phyloP scores from a whole-genome alignment of 2,329 filamentous ascomycete genomes.

The Penicillium rolfsii region DNA sequence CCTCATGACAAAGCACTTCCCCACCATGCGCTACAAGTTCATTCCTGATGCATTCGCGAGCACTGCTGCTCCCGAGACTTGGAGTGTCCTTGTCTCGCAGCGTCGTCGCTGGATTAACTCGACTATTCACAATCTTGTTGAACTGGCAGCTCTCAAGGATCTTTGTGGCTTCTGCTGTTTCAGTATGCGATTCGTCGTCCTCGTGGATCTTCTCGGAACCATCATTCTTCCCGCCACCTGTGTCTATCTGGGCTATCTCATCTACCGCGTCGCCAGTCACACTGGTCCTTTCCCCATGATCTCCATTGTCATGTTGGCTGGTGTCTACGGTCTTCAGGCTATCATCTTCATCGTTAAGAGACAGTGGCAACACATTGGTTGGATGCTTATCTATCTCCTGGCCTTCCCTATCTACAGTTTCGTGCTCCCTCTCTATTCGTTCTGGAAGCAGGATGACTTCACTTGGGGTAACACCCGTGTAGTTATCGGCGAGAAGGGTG shows the following conservation, averaged over 20 bases:
- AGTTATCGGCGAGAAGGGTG: slow-evolving; percentile 90
- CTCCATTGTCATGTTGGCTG: slow-evolving; percentile 85
- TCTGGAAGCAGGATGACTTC: slow-evolving; percentile 99
- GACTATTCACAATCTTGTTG: slow-evolving; percentile 92
- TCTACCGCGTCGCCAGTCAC: slow-evolving; percentile 73
- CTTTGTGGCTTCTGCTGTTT: slow-evolving; percentile 99
- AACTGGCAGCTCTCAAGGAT: slow-evolving; percentile 86
- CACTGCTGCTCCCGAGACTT: slow-evolving; percentile 91
- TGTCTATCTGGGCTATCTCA: slow-evolving; percentile 82
- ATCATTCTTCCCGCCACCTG: slow-evolving; percentile 89
- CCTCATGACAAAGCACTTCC: slow-evolving; percentile 97
- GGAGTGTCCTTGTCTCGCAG: slow-evolving; percentile 94
- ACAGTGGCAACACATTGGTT: slow-evolving; percentile 97
- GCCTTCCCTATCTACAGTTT: slow-evolving; percentile 95
- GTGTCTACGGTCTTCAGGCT: slow-evolving; percentile 92
- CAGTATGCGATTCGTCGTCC: slow-evolving; percentile 95
- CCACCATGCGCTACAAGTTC: slow-evolving; percentile 94
- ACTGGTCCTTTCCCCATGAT: slow-evolving; percentile 79
- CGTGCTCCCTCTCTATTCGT: slow-evolving; percentile 89
- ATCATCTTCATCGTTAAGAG: slow-evolving; percentile 95
- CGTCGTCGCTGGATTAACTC: slow-evolving; percentile 99
- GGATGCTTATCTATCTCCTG: slow-evolving; percentile 99
- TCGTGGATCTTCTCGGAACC: slow-evolving; percentile 91
- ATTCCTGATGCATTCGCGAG: slow-evolving; percentile 88
- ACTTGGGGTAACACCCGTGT: slow-evolving; percentile 98